Conservation (phyloP, 2,329 filamentous ascomycete species). For the Orbilia brochopaga region DNA sequence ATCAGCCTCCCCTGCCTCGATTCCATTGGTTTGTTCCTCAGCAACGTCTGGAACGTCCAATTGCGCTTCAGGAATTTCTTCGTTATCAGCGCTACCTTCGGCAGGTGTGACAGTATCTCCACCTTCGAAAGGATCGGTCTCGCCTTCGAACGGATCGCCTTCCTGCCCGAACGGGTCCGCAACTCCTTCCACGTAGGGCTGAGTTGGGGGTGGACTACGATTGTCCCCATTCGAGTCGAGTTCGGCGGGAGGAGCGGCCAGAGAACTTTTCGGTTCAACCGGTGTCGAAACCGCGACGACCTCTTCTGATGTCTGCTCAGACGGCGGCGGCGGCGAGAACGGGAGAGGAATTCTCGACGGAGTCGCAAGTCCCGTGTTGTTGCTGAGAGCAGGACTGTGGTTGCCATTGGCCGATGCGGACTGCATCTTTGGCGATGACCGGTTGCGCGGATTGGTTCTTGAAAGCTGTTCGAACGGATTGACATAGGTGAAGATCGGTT, state of each 20-base stretch:
- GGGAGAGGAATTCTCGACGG: conserved; percentile 46
- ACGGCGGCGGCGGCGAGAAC: conserved; percentile 30
- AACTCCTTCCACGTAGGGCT: conserved; percentile 46
- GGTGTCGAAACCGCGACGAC: conserved; percentile 4
- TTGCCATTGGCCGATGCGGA: conserved; percentile 52
- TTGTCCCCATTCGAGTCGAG: conserved; percentile 13
- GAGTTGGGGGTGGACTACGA: conserved; percentile 41
- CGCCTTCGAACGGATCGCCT: conserved; percentile 35
- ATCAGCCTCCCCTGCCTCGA: conserved; percentile 55
- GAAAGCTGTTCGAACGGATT: conserved; percentile 75
- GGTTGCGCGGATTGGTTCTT: conserved; percentile 69
- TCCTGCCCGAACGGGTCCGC: conserved; percentile 45
- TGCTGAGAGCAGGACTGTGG: conserved; percentile 56
- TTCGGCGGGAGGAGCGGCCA: conserved; percentile 69
- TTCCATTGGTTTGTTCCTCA: conserved; percentile 48
- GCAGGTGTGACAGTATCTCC: conserved; percentile 9
- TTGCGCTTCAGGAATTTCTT: conserved; percentile 64
- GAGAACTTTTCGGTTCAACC: conserved; percentile 64
- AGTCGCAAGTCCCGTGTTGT: conserved; percentile 53
- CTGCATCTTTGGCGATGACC: conserved; percentile 60
- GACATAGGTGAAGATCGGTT: conserved; percentile 69
- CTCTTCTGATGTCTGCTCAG: conserved; percentile 20
- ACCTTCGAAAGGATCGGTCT: conserved; percentile 42
- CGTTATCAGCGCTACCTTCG: conserved; percentile 58
- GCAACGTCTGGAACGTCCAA: conserved; percentile 52